Base-by-base conservation (phyloP, 1,284 basidiomycete genomes). In the Moniliella sp. region DNA sequence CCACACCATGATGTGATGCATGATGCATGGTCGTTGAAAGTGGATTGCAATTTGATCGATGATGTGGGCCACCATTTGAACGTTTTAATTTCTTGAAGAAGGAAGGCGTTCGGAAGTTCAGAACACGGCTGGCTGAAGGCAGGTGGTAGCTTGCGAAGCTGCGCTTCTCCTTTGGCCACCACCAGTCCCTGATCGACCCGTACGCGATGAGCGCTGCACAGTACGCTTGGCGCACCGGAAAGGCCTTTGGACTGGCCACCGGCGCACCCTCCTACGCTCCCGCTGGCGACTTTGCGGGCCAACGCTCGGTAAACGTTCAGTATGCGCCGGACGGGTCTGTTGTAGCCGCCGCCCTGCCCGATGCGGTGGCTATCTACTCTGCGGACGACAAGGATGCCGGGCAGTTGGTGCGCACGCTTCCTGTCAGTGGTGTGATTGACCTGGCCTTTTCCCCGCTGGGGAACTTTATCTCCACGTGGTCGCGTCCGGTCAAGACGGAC, bases 391-490 rank as follows among this genome's bases (percentile, higher is more conserved):
- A n/a, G n/a, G n/a, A n/a, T n/a, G n/a, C n/a, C n/a, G n/a, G n/a
- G n/a, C 71, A 70, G 49, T 73, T 86, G 48, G 73, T 73, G 61
- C 73, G 78, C 57, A 56, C 41, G 41, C 39, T 57, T 2, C 45
- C 46, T 9, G 57, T 80, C 30, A 66, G 75, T 37, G 78, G 76
- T 53, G 70, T 79, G 46, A 61, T 83, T 37, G 83, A 88, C 52
- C 64, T 94, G 47, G 70, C 70, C 43, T 91, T 94, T 63, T 94
- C 86, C 4, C 86, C 88, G 4, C 72, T 77, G 42, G 84, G 82
- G 28, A 82, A 78, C 1, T 91, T 80, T 62, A 61, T 97, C 30
- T 82, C 78, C 38, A 91, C 82, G 28, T 94, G 83, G 79, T 83
- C 93, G 65, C 72, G 88, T 39, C 78, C 75, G 43, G 65, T 71